Evolutionary conservation across 2,329 filamentous ascomycete species (phyloP).

Genomic region (Cladophialophora carrionii): DNA sequence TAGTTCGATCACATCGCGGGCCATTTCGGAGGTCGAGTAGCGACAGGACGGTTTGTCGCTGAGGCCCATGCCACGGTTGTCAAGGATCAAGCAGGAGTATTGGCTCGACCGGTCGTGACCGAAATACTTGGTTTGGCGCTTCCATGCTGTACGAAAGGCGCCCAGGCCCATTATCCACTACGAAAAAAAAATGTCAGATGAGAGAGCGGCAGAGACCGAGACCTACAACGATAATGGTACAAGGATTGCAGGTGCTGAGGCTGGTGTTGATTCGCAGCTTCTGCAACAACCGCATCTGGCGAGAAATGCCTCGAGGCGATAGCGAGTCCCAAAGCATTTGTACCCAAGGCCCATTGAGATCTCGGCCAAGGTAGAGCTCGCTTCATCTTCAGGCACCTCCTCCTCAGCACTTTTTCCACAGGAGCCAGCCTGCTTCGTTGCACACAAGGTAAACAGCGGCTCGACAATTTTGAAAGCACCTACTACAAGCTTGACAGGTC

Average conservation of each 20-base stretch:
- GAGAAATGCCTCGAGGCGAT: neutral
- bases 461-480: constrained; percentile 44
- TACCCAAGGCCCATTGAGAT: neutral
- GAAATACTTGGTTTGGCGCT: constrained; percentile 81
- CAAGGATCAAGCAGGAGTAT: constrained; percentile 75
- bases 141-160: constrained; percentile 70
- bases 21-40: constrained; percentile 86
- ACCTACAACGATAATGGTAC: neutral
- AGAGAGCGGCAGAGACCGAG: neutral
- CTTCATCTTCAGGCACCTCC: neutral
- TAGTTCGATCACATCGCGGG: constrained; percentile 73
- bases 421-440: neutral
- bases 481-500: constrained; percentile 73
- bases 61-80: constrained; percentile 82
- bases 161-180: constrained; percentile 83
- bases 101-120: constrained; percentile 66
- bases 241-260: neutral
- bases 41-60: constrained; percentile 76
- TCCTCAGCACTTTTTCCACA: neutral
- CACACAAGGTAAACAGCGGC: neutral
- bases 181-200: neutral
- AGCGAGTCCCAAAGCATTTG: neutral
- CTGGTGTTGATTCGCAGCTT: neutral
- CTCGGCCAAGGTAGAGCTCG: neutral
- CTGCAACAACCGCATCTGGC: neutral